Evolutionary conservation across 2,329 filamentous ascomycete genomes (phyloP).

Genomic region (Plenodomus lindquistii): DNA sequence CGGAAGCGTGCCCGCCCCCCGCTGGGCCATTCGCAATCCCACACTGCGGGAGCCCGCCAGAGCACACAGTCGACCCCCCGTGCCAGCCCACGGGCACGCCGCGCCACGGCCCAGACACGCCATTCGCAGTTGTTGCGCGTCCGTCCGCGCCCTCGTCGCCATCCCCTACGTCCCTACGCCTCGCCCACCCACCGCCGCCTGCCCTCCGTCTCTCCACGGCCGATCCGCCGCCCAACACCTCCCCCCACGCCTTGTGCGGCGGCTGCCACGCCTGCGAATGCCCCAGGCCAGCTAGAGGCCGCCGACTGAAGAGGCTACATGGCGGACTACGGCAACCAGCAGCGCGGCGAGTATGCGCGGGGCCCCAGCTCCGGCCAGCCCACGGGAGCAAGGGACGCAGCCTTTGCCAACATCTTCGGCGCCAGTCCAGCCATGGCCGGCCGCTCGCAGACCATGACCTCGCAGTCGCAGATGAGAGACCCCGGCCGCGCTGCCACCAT

Average conservation of each 20-base stretch:
- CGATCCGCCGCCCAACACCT: conserved; percentile 9
- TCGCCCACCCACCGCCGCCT: not conserved
- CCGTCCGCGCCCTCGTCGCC: not conserved
- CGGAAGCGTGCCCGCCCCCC: conserved; percentile 16
- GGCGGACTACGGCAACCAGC: conserved; percentile 68
- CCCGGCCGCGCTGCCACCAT: conserved; percentile 76
- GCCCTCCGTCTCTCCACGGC: conserved; percentile 21
- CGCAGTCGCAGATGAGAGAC: conserved; percentile 65
- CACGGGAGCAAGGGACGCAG: conserved; percentile 79
- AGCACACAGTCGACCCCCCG: conserved; percentile 7
- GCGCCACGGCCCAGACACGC: not conserved
- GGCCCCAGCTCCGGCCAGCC: conserved; percentile 57
- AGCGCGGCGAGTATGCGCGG: conserved; percentile 62
- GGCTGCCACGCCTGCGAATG: conserved; percentile 28
- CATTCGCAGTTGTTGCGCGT: no score
- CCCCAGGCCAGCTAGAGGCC: conserved; percentile 12
- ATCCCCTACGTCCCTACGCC: not conserved
- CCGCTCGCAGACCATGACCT: conserved; percentile 94
- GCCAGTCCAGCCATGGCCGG: conserved; percentile 74
- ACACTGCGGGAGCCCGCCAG: conserved; percentile 7
- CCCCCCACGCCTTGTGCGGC: not conserved
- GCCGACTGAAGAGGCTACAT: conserved; percentile 45
- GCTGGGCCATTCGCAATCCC: conserved; percentile 26
- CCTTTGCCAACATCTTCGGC: conserved; percentile 95
- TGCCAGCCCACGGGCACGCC: not conserved